Base-by-base conservation (phyloP, 495 filamentous ascomycete species). In the Friedmanniomyces endolithicus region DNA sequence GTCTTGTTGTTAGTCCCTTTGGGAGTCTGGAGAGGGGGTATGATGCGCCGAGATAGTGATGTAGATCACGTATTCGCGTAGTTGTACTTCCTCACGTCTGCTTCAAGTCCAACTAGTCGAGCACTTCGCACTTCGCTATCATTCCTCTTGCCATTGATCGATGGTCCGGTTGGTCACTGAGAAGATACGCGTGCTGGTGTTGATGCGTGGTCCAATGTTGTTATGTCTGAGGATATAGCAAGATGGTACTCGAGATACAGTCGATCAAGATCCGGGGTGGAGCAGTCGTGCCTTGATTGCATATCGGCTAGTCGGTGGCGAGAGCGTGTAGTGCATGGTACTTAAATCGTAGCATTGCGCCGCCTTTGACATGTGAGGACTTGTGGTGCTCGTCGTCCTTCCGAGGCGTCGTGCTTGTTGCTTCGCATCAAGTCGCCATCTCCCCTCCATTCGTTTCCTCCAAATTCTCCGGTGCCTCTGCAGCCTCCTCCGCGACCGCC, bases 1-100 rank as follows among this genome's bases (percentile, higher is more conserved):
- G 27, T 7, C 45, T 53, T 22, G 40, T 53, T 17, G 23, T 46
- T n/a, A 53, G 51, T 46, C 51, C 51, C 2, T 29, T 53, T 12
- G 51, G 37, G 6, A 53, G 40, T 24, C 14, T 53, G 4, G 37
- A 53, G 29, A 31, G 35, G 19, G 31, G 31, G 31, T 33, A 50
- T 35, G 44, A 3, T 22, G 24, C 20, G 44, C 44, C 44, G 8
- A 2, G 20, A 29, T 47, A 29, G 17, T 2, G 6, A 25, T 45
- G 20, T n/a, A 45, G 7, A 9, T 7, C 19, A 9, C 19, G 7
- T 17, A 45, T 45, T 11, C 9, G 33, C 12, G 12, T 41, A 16
- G 17, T 19, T 41, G 6, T 25, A 47, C 20, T 7, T 47, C 4
- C 27, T 9, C 9, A 9, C 9, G 27, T 31, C 9, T 31, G 27